Conservation (phyloP, 352 stramenopile genomes). For the Phytopythium aichiense region DNA sequence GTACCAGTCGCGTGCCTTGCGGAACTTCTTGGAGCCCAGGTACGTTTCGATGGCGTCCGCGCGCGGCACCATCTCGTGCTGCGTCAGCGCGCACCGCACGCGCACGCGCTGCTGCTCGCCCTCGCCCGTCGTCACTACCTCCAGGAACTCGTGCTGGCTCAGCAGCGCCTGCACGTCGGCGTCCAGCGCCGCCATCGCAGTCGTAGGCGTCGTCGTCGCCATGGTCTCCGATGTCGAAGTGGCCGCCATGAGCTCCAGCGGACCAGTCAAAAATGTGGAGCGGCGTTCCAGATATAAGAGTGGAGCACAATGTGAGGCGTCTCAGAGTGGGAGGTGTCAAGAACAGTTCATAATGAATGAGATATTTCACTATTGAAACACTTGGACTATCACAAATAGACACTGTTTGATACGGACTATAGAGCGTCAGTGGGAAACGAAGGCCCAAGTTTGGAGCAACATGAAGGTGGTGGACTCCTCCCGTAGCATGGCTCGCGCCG, state of each 20-base stretch:
- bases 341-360: too few relatives aligned
- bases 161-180: slow-evolving; percentile 39
- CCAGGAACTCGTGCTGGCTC: slow-evolving; percentile 43
- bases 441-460: too few relatives aligned
- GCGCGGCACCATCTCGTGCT: slow-evolving; percentile 74
- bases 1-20: slow-evolving; percentile 85
- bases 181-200: slow-evolving; percentile 18
- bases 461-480: not conserved
- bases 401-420: not conserved
- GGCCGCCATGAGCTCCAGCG: not conserved
- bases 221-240: not conserved
- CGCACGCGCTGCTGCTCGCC: slow-evolving; percentile 44
- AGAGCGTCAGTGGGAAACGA: not conserved
- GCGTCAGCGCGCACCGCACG: slow-evolving; percentile 66
- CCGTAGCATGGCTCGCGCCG: not conserved
- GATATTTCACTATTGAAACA: too few relatives aligned
- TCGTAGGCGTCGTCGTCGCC: not conserved
- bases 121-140: slow-evolving; percentile 42
- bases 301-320: not conserved
- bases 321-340: not conserved
- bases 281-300: not conserved
- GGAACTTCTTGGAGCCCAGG: slow-evolving; percentile 75
- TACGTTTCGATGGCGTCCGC: slow-evolving; percentile 59
- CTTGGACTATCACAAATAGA: too few relatives aligned
- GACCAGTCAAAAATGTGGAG: not conserved